Evolutionary conservation across 148 eudicot genomes (phyloP), one percentile per base, ranked within the genome.

Genomic region (Arbutus unedo): DNA sequence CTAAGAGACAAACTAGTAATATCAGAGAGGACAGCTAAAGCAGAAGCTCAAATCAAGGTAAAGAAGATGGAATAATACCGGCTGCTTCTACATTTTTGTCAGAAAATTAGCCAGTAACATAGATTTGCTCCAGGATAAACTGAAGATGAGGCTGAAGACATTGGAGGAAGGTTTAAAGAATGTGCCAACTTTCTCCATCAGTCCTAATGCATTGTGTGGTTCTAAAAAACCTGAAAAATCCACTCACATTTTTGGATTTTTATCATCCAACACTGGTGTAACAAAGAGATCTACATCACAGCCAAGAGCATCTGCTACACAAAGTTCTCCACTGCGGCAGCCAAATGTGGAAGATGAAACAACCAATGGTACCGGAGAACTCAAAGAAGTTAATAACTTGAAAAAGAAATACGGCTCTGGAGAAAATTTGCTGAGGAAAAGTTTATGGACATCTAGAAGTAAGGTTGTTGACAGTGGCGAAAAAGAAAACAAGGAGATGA

Each of bases 41-140:
- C 92, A 68, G 99, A 94, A 90, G 92, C 95, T 64, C 95, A 89
- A 85, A 89, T 96, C 66, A 96, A 96, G 94, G 98, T 95, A 76
- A 56, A 81, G 21, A 50, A 83, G 25, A 49, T 44, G 5, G 23
- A 14, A 25, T 67, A 49, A 1, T 51, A 38, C 23, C 11, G 4
- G 6, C 50, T 77, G 77, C n/a, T 77, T 57, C 11, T 19, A 5
- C 18, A 19, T 16, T 13, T 13, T 19, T 41, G 45, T 41, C 47
- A 76, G 47, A 48, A 71, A 23, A 75, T 50, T 25, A 72, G 55
- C 74, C 16, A 77, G 57, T 66, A 38, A 78, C 5, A 67, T 41
- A 57, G 67, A 77, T 83, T 86, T 81, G 56, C n/a, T 77, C 2
- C 87, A 94, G 98, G 99, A 94, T 19, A 96, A 96, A 82, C 74